phyloP scores from a whole-genome alignment of 2,329 filamentous ascomycete genomes.

The Pseudogymnoascus sp. region DNA sequence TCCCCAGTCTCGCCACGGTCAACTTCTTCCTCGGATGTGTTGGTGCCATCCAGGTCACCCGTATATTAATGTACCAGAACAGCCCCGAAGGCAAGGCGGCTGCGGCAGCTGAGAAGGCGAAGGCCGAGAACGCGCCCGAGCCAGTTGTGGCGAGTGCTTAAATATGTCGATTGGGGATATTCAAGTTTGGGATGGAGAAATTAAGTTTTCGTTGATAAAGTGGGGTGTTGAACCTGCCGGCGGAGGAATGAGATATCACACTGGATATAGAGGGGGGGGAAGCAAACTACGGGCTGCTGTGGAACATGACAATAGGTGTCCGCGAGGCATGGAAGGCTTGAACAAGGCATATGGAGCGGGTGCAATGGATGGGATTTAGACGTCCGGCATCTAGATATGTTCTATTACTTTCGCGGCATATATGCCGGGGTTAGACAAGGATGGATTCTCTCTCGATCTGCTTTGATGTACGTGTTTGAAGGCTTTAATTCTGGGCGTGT shows the following conservation, averaged over 20 bases:
- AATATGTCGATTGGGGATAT: background rate
- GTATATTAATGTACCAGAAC: conserved; percentile 63
- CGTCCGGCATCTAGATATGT: conserved; percentile 8
- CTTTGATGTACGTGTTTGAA: background rate
- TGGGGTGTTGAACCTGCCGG: background rate
- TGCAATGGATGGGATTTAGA: background rate
- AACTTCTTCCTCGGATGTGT: conserved; percentile 97
- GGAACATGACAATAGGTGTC: background rate
- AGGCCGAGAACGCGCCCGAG: conserved; percentile 29
- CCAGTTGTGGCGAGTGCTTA: background rate
- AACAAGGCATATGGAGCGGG: background rate
- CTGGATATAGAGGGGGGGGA: background rate
- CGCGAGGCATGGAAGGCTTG: background rate
- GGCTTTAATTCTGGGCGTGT: background rate
- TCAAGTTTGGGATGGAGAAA: background rate
- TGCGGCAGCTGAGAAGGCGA: conserved; percentile 32
- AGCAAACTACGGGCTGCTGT: background rate
- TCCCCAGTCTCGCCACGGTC: conserved; percentile 70
- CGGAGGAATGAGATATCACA: background rate
- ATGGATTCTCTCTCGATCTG: background rate
- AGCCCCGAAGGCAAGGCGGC: conserved; percentile 45
- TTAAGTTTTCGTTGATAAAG: background rate
- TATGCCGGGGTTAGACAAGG: background rate
- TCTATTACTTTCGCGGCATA: background rate
- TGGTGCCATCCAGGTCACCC: conserved; percentile 70